Evolutionary conservation across 2,329 filamentous ascomycete genomes (phyloP).

Genomic region (Zarea fungicola): DNA sequence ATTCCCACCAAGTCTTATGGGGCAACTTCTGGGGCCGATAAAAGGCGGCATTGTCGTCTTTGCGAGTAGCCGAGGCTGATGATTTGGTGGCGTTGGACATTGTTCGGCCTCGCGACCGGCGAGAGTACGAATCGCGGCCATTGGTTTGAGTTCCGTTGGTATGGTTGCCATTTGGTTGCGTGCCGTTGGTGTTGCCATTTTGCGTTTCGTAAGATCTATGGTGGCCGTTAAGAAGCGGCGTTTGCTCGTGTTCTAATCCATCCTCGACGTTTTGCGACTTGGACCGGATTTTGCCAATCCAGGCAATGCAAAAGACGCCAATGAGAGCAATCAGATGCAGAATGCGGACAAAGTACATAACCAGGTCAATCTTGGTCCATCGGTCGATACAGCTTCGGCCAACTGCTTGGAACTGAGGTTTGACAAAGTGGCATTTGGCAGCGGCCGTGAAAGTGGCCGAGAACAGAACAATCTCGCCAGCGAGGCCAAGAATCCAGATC

Average conservation of each 20-base stretch:
- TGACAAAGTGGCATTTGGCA: constrained; percentile 59
- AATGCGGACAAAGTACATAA: constrained; percentile 63
- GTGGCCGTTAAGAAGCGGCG: constrained; percentile 54
- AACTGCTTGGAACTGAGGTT: constrained; percentile 16
- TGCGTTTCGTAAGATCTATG: constrained; percentile 31
- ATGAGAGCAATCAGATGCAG: constrained; percentile 58
- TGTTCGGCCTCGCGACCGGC: constrained; percentile 30
- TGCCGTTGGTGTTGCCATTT: constrained; percentile 22
- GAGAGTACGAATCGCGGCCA: constrained; percentile 20
- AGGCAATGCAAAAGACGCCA: constrained; percentile 40
- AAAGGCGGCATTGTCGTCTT: constrained; percentile 70
- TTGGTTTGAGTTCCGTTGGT: too few species aligned
- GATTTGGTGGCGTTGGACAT: constrained; percentile 35
- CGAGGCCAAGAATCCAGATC: constrained; percentile 70
- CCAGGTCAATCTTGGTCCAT: constrained; percentile 52
- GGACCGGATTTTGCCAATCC: constrained; percentile 36
- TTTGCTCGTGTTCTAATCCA: constrained; percentile 49
- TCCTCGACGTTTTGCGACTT: constrained; percentile 34
- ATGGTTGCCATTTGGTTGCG: constrained; percentile 11
- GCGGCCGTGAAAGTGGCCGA: constrained; percentile 64
- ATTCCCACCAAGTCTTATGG: constrained; percentile 92
- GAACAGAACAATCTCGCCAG: constrained; percentile 69
- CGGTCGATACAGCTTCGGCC: constrained; percentile 29
- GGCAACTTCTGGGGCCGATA: constrained; percentile 83
- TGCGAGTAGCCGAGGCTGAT: constrained; percentile 25